These are phyloP conservation scores for Kalmusia sp. DNA, from an alignment of 2,329 filamentous ascomycete species.

Conservation along the genomic window DNA sequence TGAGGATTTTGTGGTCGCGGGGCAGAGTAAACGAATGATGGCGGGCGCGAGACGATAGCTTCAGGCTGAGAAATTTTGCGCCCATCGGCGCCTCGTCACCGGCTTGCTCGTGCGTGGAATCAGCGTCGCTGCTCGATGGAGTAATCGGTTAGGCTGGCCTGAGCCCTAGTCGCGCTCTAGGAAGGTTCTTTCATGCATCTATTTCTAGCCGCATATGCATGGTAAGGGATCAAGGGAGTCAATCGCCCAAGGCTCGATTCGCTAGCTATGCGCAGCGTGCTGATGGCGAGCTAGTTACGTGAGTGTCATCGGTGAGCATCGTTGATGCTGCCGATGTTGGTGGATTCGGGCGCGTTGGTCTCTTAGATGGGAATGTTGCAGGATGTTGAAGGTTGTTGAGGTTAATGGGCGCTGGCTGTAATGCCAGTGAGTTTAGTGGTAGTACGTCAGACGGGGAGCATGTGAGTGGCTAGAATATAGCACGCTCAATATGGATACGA, in stretches of 20 bases:
- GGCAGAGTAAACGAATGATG: neutral
- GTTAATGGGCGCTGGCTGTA: neutral
- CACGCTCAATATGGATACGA: neutral
- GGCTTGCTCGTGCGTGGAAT: slow-evolving; percentile 13
- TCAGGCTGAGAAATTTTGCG: slow-evolving; percentile 6
- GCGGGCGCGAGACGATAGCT: slow-evolving; percentile 5
- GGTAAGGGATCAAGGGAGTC: slow-evolving; percentile 33
- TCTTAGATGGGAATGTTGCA: neutral
- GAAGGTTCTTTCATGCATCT: slow-evolving; percentile 39
- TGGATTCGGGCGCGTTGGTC: neutral
- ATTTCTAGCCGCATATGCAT: slow-evolving; percentile 48
- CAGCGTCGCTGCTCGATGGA: slow-evolving; percentile 15
- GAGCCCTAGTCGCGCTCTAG: slow-evolving; percentile 34
- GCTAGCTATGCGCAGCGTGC: slow-evolving; percentile 5
- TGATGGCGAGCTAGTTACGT: neutral
- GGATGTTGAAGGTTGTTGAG: neutral
- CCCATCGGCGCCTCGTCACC: slow-evolving; percentile 1
- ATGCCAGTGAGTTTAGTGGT: neutral
- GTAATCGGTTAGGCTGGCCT: slow-evolving; percentile 7
- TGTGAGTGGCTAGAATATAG: neutral
- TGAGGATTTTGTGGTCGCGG: neutral
- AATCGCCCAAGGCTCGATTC: slow-evolving; percentile 6
- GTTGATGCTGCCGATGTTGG: neutral
- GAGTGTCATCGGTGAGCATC: neutral
- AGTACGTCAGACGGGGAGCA: neutral